A percentile compares a stretch with the other conserved stretches of the same genome.
These are phyloP conservation scores for Blepharisma stoltei DNA, from an alignment of 73 alveolate genomes.

Conservation along the genomic window DNA sequence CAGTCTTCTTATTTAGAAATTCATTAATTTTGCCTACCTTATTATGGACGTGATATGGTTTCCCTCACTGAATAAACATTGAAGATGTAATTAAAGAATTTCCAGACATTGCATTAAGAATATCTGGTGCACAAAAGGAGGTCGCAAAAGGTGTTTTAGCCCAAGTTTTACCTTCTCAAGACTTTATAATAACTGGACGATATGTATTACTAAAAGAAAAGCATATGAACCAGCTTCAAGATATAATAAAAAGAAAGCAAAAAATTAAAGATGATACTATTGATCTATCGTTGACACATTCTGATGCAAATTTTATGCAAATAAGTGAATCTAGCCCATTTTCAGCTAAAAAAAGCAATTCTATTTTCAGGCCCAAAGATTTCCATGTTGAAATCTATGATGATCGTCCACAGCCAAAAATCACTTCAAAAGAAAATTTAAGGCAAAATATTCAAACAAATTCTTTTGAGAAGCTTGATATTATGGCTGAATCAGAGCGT, in stretches of 20 bases:
- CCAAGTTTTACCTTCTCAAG: not conserved
- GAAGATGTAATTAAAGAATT: not conserved
- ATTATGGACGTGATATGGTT: constrained; percentile 10
- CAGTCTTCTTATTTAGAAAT: constrained; percentile 2
- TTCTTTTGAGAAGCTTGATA: too few relatives aligned
- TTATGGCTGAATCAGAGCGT: not conserved
- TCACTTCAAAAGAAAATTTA: too few relatives aligned
- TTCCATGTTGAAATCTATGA: not conserved
- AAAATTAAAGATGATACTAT: not conserved
- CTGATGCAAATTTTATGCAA: not conserved
- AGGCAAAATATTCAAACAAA: too few relatives aligned
- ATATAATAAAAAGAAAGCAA: not conserved
- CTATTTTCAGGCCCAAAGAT: not conserved
- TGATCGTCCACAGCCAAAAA: not conserved
- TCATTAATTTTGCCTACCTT: not conserved
- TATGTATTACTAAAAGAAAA: not conserved
- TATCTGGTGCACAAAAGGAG: not conserved
- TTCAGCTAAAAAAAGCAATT: not conserved
- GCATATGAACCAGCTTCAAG: not conserved
- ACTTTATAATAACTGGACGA: not conserved
- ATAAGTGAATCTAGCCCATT: not conserved
- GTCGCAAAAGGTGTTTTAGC: not conserved
- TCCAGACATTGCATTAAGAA: not conserved
- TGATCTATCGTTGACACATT: not conserved
- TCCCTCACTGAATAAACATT: constrained; percentile 1